phyloP scores from a whole-genome alignment of 2,329 filamentous ascomycete genomes.

The Cryphonectria japonica region DNA sequence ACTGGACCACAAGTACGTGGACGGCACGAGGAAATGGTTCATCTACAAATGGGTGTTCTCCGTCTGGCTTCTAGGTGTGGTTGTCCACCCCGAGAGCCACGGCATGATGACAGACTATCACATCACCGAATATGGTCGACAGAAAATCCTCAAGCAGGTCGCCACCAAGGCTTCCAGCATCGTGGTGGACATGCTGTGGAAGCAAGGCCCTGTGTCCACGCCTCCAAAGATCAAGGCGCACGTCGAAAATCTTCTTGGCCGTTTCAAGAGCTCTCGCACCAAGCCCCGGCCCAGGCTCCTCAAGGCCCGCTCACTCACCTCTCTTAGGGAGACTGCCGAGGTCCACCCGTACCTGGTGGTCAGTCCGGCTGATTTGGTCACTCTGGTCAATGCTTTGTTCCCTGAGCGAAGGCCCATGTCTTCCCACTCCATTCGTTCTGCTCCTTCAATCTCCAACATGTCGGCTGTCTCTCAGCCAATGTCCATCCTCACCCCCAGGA shows the following conservation, averaged over 20 bases:
- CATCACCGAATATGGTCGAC: slow-evolving; percentile 86
- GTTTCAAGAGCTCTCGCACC: slow-evolving; percentile 61
- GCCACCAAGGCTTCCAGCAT: slow-evolving; percentile 79
- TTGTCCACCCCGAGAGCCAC: slow-evolving; percentile 85
- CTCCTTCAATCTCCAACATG: slow-evolving; percentile 69
- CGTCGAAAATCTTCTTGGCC: slow-evolving; percentile 71
- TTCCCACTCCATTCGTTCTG: slow-evolving; percentile 66
- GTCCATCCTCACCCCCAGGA: slow-evolving; percentile 61
- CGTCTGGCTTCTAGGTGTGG: slow-evolving; percentile 78
- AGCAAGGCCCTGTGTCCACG: slow-evolving; percentile 64
- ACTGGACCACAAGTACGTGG: slow-evolving; percentile 71
- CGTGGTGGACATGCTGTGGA: slow-evolving; percentile 78
- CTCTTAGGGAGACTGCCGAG: slow-evolving; percentile 74
- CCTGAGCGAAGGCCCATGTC: slow-evolving; percentile 72
- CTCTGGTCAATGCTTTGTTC: slow-evolving; percentile 81
- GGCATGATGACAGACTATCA: slow-evolving; percentile 86
- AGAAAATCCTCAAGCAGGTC: slow-evolving; percentile 79
- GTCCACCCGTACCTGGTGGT: slow-evolving; percentile 81
- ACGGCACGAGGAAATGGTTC: slow-evolving; percentile 79
- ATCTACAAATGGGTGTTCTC: slow-evolving; percentile 93
- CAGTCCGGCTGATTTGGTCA: slow-evolving; percentile 77
- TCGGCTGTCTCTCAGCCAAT: slow-evolving; percentile 69
- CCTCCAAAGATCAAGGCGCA: slow-evolving; percentile 67
- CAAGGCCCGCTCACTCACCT: slow-evolving; percentile 73
- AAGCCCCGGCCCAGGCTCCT: slow-evolving; percentile 61